Evolutionary conservation across 208 protist genomes (phyloP).

Genomic region (Acanthamoeba healyi): DNA sequence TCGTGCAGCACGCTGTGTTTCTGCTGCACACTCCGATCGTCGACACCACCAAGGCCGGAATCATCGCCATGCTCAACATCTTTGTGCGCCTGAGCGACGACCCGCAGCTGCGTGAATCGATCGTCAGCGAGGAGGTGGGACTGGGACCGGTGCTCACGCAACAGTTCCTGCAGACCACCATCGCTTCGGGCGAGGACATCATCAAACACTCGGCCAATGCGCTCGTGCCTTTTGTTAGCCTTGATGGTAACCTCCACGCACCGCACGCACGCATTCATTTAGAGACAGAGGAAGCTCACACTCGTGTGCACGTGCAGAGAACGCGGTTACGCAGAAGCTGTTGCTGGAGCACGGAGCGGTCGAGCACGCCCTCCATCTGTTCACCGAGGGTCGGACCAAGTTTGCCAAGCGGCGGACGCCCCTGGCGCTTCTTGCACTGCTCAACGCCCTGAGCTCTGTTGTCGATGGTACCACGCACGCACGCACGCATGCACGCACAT

Average conservation of each 20-base stretch:
- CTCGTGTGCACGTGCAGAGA: neutral
- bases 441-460: neutral
- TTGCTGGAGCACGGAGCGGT: slow-evolving; percentile 10
- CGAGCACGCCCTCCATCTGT: neutral
- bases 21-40: slow-evolving; percentile 29
- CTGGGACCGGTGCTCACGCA: neutral
- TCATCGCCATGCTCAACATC: slow-evolving; percentile 4
- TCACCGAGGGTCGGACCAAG: neutral
- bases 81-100: neutral
- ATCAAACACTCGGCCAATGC: slow-evolving; percentile 36
- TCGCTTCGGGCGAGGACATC: neutral
- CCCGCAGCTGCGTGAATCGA: neutral
- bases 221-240: neutral
- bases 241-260: neutral
- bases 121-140: neutral
- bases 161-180: slow-evolving; percentile 10
- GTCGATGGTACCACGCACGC: neutral
- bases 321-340: neutral
- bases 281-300: no score
- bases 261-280: neutral
- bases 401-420: slow-evolving; percentile 14
- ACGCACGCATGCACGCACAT: neutral
- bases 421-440: neutral
- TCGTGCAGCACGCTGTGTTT: neutral
- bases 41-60: neutral